Evolutionary conservation across 306 rosid genomes (phyloP).

Genomic region (Canavalia ensiformis): DNA sequence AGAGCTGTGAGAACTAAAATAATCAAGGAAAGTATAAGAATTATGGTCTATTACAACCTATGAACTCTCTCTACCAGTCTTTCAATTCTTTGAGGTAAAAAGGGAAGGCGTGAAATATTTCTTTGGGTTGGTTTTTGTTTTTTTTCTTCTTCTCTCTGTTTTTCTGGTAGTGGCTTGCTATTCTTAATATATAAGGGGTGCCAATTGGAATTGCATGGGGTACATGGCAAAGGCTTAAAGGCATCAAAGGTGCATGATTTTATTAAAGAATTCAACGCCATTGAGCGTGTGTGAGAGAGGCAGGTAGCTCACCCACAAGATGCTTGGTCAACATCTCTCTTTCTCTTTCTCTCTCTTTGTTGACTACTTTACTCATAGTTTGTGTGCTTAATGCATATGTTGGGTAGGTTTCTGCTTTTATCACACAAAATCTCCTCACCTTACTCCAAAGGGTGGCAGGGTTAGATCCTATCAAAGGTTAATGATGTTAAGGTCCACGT

Average conservation of each 20-base stretch:
- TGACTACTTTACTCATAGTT: conserved; percentile 49
- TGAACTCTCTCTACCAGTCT: conserved; percentile 53
- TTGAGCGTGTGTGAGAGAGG: conserved; percentile 86
- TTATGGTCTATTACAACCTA: conserved; percentile 38
- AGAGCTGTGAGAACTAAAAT: conserved; percentile 38
- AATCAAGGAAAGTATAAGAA: conserved; percentile 40
- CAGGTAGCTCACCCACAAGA: conserved; percentile 98
- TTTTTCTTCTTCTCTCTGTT: conserved; percentile 23
- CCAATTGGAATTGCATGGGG: conserved; percentile 55
- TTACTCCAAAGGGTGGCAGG: conserved; percentile 31
- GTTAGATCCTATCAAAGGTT: conserved; percentile 33
- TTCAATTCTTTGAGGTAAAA: conserved; percentile 53
- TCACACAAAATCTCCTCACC: conserved; percentile 52
- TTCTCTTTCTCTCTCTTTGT: conserved; percentile 55
- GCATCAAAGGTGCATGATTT: conserved; percentile 95
- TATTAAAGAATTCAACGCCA: conserved; percentile 98
- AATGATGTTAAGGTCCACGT: conserved; percentile 50
- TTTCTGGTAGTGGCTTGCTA: conserved; percentile 44
- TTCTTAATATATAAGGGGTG: conserved; percentile 64
- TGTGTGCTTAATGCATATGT: conserved; percentile 43
- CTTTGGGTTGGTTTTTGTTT: conserved; percentile 37
- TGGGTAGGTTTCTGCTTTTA: conserved; percentile 57
- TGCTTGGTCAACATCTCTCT: conserved; percentile 86
- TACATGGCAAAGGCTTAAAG: conserved; percentile 51
- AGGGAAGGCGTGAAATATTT: conserved; percentile 55